Evolutionary conservation across 177 flowering plant species (phyloP).

Genomic region (Tripterygium wilfordii): DNA sequence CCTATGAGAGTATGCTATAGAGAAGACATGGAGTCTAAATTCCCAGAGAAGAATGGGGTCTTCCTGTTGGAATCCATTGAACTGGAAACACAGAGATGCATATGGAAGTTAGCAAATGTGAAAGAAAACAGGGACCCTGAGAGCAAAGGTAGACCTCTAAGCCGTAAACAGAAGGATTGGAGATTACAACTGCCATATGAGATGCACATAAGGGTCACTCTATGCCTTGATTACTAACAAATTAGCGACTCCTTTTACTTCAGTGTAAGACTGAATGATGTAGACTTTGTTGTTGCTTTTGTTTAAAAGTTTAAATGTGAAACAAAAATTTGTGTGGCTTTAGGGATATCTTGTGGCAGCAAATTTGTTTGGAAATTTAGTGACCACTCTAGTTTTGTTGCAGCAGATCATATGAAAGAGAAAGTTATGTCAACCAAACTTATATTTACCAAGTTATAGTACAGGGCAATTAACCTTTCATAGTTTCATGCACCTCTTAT

Average conservation of each 20-base stretch:
- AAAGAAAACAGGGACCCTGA: slow-evolving; percentile 66
- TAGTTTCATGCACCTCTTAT: too few species aligned
- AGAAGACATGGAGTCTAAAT: slow-evolving; percentile 29
- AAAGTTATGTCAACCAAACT: too few species aligned
- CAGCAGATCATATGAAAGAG: too few species aligned
- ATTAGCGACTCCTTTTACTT: background rate
- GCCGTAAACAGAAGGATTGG: slow-evolving; percentile 81
- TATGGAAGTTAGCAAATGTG: slow-evolving; percentile 90
- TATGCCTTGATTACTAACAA: slow-evolving; percentile 43
- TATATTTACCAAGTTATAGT: too few species aligned
- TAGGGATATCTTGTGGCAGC: too few species aligned
- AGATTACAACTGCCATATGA: slow-evolving; percentile 55
- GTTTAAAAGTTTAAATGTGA: too few species aligned
- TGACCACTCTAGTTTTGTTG: too few species aligned
- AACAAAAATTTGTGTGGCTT: too few species aligned
- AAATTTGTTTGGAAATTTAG: too few species aligned
- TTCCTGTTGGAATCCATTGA: slow-evolving; percentile 69
- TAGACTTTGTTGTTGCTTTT: background rate
- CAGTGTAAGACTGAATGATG: background rate
- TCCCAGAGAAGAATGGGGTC: slow-evolving; percentile 38
- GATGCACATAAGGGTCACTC: slow-evolving; percentile 41
- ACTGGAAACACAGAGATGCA: slow-evolving; percentile 42
- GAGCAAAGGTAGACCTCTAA: slow-evolving; percentile 76
- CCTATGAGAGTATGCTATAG: slow-evolving; percentile 66
- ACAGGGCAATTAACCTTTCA: too few species aligned